Conservation (phyloP, 2,329 filamentous ascomycete genomes). For the Neonectria magnoliae region DNA sequence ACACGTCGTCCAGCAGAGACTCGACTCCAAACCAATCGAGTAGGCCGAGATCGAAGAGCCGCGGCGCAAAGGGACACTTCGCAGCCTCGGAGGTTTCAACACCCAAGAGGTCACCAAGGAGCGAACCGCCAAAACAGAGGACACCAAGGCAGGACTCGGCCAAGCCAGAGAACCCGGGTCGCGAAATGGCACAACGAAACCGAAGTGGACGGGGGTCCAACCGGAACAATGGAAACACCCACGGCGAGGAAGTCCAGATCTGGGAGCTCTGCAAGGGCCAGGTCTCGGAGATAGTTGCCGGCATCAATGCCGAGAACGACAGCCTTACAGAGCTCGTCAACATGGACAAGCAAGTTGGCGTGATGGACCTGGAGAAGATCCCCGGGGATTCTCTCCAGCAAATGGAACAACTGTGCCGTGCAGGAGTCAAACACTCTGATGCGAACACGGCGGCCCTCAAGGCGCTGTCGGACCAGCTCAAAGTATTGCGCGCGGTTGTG, state of each 20-base stretch:
- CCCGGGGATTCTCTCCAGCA: conserved; percentile 51
- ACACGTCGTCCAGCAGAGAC: conserved; percentile 41
- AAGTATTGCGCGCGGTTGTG: conserved; percentile 54
- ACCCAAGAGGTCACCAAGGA: conserved; percentile 38
- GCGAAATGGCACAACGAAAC: conserved; percentile 56
- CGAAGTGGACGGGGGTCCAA: conserved; percentile 56
- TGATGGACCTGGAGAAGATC: conserved; percentile 51
- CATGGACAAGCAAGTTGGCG: conserved; percentile 54
- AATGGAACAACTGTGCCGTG: conserved; percentile 56
- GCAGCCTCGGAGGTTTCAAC: conserved; percentile 35
- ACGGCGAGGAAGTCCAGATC: conserved; percentile 56
- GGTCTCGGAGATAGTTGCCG: conserved; percentile 51
- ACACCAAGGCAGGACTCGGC: conserved; percentile 38
- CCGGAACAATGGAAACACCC: conserved; percentile 54
- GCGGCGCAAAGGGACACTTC: conserved; percentile 30
- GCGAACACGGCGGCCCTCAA: conserved; percentile 50
- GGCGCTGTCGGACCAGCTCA: conserved; percentile 54
- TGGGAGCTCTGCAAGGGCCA: conserved; percentile 55
- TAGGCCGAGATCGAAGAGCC: conserved; percentile 34
- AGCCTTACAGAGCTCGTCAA: conserved; percentile 52
- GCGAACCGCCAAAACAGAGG: conserved; percentile 29
- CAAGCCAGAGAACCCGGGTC: conserved; percentile 35
- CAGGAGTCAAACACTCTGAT: conserved; percentile 54
- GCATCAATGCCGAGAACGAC: conserved; percentile 56
- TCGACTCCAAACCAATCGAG: conserved; percentile 39